Evolutionary conservation across 2,329 filamentous ascomycete genomes (phyloP), one percentile per base, ranked within the genome.

Genomic region (Aspergillus sp.): DNA sequence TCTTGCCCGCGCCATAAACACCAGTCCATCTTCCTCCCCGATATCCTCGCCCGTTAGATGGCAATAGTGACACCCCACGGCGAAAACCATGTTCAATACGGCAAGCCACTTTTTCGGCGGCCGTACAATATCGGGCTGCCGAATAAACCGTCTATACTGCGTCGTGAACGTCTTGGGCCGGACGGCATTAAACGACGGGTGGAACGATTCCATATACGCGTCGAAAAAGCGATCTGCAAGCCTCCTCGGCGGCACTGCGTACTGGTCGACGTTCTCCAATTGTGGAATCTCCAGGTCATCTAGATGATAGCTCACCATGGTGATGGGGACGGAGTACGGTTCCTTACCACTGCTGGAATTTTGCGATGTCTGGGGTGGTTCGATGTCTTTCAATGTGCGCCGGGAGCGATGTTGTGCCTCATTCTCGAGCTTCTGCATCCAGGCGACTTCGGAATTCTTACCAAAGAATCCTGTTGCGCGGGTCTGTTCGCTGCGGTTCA

Each of bases 61-160:
- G 19, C 61, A 63, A 48, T 70, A 66, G 30, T 62, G 63, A 48
- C 67, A 68, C 2, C 65, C 68, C 46, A 73, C 67, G 4, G 70
- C 70, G 44, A 73, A 69, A n/a, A 73, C 64, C 57, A 73, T 61
- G 46, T 73, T 73, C 44, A 73, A 46, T n/a, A 71, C 67, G 1
- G 68, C 68, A 4, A 72, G 57, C 67, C 67, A 70, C 47, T 64
- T 62, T 27, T 50, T 52, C 0, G 61, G 63, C 2, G 66, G 65
- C 8, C 55, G 51, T 8, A 39, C 26, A 10, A 3, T 39, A 5
- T 52, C 44, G n/a, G 48, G 53, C 3, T 48, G 41, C n/a, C 45
- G 50, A 28, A 53, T 65, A 12, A 69, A 66, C 29, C 61, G 55
- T 29, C 56, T 53, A 50, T 71, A 73, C 46, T 71, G 68, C n/a